These are phyloP conservation scores for Hermanozyma aechmeae DNA, from an alignment of 805 yeast species.

Conservation along the genomic window DNA sequence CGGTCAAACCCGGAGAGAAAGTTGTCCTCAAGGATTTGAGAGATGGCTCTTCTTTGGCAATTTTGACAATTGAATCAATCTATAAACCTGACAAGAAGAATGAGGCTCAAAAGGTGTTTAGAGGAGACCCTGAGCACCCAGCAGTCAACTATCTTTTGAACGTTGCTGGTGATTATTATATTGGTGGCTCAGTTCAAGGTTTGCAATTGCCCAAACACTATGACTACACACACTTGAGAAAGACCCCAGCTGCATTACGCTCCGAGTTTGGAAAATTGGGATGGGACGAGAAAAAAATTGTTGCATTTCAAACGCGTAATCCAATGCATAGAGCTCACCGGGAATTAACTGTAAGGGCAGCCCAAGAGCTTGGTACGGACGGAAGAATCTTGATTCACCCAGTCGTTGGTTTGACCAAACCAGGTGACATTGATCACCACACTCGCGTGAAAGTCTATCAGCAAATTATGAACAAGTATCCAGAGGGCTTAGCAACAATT, in stretches of 20 bases:
- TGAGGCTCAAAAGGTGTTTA: constrained; percentile 82
- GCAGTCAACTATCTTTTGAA: constrained; percentile 69
- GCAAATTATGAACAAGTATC: constrained; percentile 86
- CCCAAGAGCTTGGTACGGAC: constrained; percentile 82
- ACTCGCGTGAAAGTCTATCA: constrained; percentile 94
- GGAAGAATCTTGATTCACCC: constrained; percentile 80
- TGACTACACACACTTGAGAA: constrained; percentile 80
- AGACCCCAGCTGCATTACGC: constrained; percentile 86
- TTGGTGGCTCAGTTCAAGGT: constrained; percentile 86
- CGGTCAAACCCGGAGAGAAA: constrained; percentile 46
- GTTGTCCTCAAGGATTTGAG: constrained; percentile 73
- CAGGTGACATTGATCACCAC: constrained; percentile 97
- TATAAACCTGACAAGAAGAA: constrained; percentile 70
- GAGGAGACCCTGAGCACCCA: constrained; percentile 97
- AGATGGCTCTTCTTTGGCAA: constrained; percentile 71
- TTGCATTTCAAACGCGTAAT: constrained; percentile 96
- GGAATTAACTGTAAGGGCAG: constrained; percentile 92
- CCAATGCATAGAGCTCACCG: constrained; percentile 99
- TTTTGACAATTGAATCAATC: constrained; percentile 69
- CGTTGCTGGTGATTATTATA: constrained; percentile 71
- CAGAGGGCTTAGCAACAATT: constrained; percentile 85
- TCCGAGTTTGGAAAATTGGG: constrained; percentile 70
- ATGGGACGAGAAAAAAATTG: constrained; percentile 69
- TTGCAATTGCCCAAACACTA: constrained; percentile 78
- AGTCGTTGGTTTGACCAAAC: constrained; percentile 93